phyloP scores from a whole-genome alignment of 306 rosid genomes.

The Hippophae gyantsensis region DNA sequence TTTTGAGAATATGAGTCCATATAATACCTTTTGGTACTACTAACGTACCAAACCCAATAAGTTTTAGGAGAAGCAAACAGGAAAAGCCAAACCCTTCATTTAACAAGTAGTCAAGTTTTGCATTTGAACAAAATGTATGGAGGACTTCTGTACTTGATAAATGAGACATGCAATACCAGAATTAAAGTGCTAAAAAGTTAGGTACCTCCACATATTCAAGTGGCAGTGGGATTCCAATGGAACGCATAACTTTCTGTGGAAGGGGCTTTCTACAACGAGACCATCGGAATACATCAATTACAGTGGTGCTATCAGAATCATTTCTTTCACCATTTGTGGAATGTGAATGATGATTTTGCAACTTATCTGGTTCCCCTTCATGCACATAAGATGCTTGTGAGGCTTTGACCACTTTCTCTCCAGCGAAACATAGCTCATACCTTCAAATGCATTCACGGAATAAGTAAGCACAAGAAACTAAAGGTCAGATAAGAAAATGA shows the following conservation, averaged over 20 bases:
- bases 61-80: too few relatives aligned
- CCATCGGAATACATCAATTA: slow-evolving; percentile 83
- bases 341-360: slow-evolving; percentile 54
- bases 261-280: slow-evolving; percentile 82
- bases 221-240: slow-evolving; percentile 80
- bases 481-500: background rate
- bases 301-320: slow-evolving; percentile 41
- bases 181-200: background rate
- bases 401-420: slow-evolving; percentile 66
- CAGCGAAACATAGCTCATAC: slow-evolving; percentile 83
- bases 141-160: too few relatives aligned
- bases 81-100: too few relatives aligned
- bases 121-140: too few relatives aligned
- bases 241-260: slow-evolving; percentile 71
- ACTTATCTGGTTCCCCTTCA: slow-evolving; percentile 49
- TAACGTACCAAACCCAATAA: too few relatives aligned
- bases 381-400: slow-evolving; percentile 39
- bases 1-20: too few relatives aligned
- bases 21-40: too few relatives aligned
- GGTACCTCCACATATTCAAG: slow-evolving; percentile 78
- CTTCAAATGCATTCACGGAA: slow-evolving; percentile 29
- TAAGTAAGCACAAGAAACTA: background rate
- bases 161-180: too few relatives aligned
- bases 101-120: too few relatives aligned
- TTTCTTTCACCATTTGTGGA: slow-evolving; percentile 58